Evolutionary conservation across 106 monocot species (phyloP).

Genomic region (Amphibolis antarctica): DNA sequence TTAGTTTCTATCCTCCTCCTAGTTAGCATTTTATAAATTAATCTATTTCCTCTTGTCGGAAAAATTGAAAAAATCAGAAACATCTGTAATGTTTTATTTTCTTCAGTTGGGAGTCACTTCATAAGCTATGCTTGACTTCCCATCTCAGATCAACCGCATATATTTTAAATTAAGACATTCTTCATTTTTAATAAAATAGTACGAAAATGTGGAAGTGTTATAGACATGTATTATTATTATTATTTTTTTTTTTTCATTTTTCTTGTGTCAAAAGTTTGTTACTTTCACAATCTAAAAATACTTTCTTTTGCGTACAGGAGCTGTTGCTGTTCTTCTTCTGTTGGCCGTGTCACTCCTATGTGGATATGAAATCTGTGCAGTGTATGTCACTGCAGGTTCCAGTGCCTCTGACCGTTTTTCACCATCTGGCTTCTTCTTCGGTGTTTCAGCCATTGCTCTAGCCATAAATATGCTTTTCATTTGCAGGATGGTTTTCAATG

Average conservation of each 20-base stretch:
- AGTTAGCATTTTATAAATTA: no score
- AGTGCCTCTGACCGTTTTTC: slow-evolving; percentile 77
- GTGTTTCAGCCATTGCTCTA: slow-evolving; percentile 76
- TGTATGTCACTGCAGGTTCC: slow-evolving; percentile 81
- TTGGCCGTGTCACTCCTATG: slow-evolving; percentile 76
- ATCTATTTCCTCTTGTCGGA: no score
- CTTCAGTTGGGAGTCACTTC: no score
- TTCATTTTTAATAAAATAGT: no score
- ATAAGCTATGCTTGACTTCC: no score
- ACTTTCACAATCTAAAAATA: neutral
- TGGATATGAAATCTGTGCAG: slow-evolving; percentile 92
- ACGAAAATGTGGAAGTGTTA: no score
- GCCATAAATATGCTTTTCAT: slow-evolving; percentile 97
- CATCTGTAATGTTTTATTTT: no score
- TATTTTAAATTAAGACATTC: no score
- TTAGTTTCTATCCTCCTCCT: no score
- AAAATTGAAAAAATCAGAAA: no score
- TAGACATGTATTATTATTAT: no score
- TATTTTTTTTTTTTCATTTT: slow-evolving; percentile 4
- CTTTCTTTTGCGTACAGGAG: slow-evolving; percentile 39
- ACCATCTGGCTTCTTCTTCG: slow-evolving; percentile 95
- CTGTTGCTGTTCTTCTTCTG: slow-evolving; percentile 86
- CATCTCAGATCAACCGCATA: no score
- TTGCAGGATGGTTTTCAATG: slow-evolving; percentile 89
- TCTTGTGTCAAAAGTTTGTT: neutral